phyloP scores from a whole-genome alignment of 192 early-diverging fungal genomes.

The Chytriomyces sp. region DNA sequence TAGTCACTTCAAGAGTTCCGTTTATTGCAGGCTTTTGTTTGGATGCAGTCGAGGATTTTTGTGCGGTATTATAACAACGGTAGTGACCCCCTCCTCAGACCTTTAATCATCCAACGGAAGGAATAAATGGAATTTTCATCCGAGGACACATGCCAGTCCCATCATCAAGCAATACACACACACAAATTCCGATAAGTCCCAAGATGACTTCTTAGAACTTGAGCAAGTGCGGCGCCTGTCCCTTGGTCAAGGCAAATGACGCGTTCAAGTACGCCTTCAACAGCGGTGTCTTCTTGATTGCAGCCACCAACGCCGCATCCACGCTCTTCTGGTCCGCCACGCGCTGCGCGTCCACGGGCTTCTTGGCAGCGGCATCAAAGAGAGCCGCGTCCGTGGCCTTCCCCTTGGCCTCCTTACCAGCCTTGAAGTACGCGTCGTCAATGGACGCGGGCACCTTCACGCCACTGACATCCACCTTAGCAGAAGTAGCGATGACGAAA shows the following conservation, averaged over 20 bases:
- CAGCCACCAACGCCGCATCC: slow-evolving; percentile 81
- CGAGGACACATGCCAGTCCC: too few relatives aligned
- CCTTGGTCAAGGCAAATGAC: slow-evolving; percentile 91
- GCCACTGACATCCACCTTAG: slow-evolving; percentile 89
- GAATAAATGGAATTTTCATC: too few relatives aligned
- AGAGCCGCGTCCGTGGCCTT: slow-evolving; percentile 87
- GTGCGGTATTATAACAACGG: too few relatives aligned
- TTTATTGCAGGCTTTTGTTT: too few relatives aligned
- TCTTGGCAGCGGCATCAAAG: slow-evolving; percentile 75
- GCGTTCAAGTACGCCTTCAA: slow-evolving; percentile 87
- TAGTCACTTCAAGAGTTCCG: too few relatives aligned
- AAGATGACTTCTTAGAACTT: slow-evolving; percentile 77
- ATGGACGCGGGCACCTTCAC: slow-evolving; percentile 80
- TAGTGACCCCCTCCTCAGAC: too few relatives aligned
- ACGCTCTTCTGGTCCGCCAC: slow-evolving; percentile 88
- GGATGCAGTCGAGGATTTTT: too few relatives aligned
- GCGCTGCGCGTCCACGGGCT: slow-evolving; percentile 74
- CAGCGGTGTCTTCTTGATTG: slow-evolving; percentile 81
- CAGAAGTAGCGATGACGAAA: slow-evolving; percentile 99
- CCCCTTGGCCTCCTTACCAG: slow-evolving; percentile 70
- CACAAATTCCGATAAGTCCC: neutral
- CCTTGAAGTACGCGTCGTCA: slow-evolving; percentile 94
- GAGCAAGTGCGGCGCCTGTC: slow-evolving; percentile 93
- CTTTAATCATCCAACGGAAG: too few relatives aligned
- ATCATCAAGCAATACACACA: too few relatives aligned